These are phyloP conservation scores for Eucalyptus globulus DNA, from an alignment of 345 rosid species.

Conservation along the genomic window DNA sequence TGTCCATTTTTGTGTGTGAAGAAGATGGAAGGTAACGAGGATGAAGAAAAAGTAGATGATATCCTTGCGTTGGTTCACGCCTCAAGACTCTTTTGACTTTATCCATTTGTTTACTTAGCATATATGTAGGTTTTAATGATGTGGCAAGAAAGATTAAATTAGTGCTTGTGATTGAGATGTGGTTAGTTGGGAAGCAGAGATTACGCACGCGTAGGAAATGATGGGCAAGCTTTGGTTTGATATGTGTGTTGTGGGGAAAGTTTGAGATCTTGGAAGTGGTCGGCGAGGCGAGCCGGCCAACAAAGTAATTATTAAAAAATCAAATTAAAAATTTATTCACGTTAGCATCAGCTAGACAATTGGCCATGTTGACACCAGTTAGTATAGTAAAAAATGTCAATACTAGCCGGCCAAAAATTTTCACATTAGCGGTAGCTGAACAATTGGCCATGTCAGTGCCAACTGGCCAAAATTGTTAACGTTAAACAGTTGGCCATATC, in stretches of 20 bases:
- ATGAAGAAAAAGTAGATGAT: background rate
- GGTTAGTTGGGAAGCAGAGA: background rate
- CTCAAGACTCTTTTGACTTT: background rate
- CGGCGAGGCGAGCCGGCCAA: background rate
- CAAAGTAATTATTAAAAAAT: too few relatives aligned
- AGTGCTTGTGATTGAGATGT: background rate
- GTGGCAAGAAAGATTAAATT: background rate
- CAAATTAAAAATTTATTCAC: too few relatives aligned
- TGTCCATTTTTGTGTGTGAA: background rate
- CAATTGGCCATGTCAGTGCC: accelerated
- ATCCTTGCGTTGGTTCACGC: background rate
- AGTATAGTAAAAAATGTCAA: accelerated
- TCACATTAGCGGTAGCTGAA: too few relatives aligned
- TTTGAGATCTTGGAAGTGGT: background rate
- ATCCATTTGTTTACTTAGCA: background rate
- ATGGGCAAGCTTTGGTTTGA: background rate
- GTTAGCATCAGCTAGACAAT: too few relatives aligned
- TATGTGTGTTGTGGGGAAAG: background rate
- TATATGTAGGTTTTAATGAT: background rate
- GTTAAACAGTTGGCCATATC: too few relatives aligned
- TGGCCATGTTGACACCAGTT: accelerated
- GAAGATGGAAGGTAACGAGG: background rate
- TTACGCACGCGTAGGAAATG: background rate
- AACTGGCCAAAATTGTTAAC: accelerated
- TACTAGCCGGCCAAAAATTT: too few relatives aligned